Conservation (phyloP, 2,329 filamentous ascomycete genomes). For the Botrytis hyacinthi region DNA sequence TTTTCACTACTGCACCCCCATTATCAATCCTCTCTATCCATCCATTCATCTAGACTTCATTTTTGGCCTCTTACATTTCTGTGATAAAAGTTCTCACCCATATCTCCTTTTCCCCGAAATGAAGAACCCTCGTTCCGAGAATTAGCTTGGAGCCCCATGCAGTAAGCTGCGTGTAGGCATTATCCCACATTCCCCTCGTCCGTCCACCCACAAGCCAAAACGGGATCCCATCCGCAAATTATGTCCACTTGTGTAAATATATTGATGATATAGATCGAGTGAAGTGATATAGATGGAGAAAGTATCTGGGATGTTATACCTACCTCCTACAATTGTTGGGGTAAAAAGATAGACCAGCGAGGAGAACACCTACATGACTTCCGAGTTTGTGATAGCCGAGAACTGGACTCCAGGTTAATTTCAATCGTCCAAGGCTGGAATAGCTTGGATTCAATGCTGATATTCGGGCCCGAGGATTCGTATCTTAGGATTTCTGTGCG, state of each 20-base stretch:
- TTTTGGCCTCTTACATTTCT: not conserved
- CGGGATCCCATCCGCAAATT: not conserved
- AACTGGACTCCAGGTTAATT: not conserved
- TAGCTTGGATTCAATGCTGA: not conserved
- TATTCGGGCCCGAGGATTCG: rapidly evolving
- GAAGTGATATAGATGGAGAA: not conserved
- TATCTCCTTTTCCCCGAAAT: rapidly evolving
- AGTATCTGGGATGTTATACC: not conserved
- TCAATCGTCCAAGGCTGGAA: not conserved
- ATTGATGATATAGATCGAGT: not conserved
- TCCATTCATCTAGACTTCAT: not conserved
- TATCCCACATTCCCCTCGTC: not conserved
- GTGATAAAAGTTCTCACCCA: not conserved
- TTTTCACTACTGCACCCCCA: not conserved
- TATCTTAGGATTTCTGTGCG: not conserved
- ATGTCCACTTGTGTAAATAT: not conserved
- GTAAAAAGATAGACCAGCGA: not conserved
- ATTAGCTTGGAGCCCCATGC: not conserved
- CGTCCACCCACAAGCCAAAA: not conserved
- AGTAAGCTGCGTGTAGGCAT: not conserved
- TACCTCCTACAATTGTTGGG: not conserved
- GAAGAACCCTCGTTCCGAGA: too few species aligned
- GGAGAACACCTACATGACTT: not conserved
- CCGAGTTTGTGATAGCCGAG: not conserved
- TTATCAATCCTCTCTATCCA: not conserved